Conservation (phyloP, 1,139 yeast genomes). For the Debaryomyces sp. region DNA sequence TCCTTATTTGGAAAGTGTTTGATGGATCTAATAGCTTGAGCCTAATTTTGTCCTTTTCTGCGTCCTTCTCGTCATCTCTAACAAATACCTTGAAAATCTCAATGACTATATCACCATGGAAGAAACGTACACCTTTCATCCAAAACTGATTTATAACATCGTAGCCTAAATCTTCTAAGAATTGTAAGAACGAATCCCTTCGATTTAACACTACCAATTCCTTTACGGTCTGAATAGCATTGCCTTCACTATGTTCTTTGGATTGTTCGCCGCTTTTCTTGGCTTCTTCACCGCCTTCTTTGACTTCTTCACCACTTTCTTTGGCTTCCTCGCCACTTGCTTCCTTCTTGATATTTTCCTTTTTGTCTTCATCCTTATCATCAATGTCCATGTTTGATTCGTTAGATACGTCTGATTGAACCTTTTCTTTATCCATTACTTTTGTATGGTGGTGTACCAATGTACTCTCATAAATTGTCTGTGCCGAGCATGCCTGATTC, state of each 20-base stretch:
- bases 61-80: conserved; percentile 36
- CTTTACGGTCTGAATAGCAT: background rate
- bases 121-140: conserved; percentile 65
- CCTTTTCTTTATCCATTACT: conserved; percentile 19
- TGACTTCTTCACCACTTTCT: conserved; percentile 1
- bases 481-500: conserved; percentile 61
- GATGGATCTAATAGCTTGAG: conserved; percentile 55
- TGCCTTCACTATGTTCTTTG: background rate
- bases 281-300: background rate
- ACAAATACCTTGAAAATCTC: conserved; percentile 57
- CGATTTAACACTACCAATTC: conserved; percentile 12
- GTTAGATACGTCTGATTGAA: conserved; percentile 6
- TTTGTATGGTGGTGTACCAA: conserved; percentile 49
- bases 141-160: conserved; percentile 65
- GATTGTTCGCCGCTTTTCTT: background rate
- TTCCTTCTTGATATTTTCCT: conserved; percentile 3
- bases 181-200: conserved; percentile 45
- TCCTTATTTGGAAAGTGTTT: conserved; percentile 62
- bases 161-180: conserved; percentile 73
- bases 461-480: conserved; percentile 70
- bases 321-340: conserved; percentile 20
- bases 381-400: conserved; percentile 9
- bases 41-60: conserved; percentile 29
- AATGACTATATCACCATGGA: conserved; percentile 64
- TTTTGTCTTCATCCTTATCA: conserved; percentile 6